Percentiles rank a stretch among this genome's conserved stretches.
Conservation (phyloP, 1,284 basidiomycete genomes). For the Marasmius sp. region DNA sequence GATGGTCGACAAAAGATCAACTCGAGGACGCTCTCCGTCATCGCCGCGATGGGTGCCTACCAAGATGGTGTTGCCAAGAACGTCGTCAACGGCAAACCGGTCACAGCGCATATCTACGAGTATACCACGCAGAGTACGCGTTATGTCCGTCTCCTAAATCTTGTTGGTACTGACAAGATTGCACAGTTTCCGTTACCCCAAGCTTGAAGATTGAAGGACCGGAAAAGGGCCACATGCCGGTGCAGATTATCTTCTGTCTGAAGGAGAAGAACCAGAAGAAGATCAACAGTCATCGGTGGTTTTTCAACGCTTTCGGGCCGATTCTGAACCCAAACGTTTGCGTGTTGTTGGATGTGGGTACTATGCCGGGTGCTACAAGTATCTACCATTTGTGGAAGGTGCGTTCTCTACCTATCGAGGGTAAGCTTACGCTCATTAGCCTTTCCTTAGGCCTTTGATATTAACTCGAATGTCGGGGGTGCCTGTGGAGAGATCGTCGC, state of each 20-base stretch:
- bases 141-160: not conserved
- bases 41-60: slow-evolving; percentile 87
- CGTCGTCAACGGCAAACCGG: slow-evolving; percentile 81
- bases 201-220: slow-evolving; percentile 82
- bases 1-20: slow-evolving; percentile 88
- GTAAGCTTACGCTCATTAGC: not conserved
- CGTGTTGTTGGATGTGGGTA: slow-evolving; percentile 93
- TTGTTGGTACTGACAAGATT: slow-evolving; percentile 1
- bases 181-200: slow-evolving; percentile 75
- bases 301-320: slow-evolving; percentile 85
- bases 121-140: slow-evolving; percentile 84
- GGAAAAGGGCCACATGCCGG: slow-evolving; percentile 80
- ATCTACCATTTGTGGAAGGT: slow-evolving; percentile 96
- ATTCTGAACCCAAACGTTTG: slow-evolving; percentile 87
- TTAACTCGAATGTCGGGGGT: slow-evolving; percentile 93
- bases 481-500: slow-evolving; percentile 98
- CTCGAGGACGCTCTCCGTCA: slow-evolving; percentile 78
- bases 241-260: slow-evolving; percentile 93
- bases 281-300: slow-evolving; percentile 62
- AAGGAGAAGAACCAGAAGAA: slow-evolving; percentile 94
- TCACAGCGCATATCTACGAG: slow-evolving; percentile 93
- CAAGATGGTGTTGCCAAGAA: slow-evolving; percentile 92
- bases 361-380: slow-evolving; percentile 83
- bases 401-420: not conserved
- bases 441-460: slow-evolving; percentile 72